Evolutionary conservation across 106 monocot genomes (phyloP), one percentile per base, ranked within the genome.

Genomic region (Acorus calamus): DNA sequence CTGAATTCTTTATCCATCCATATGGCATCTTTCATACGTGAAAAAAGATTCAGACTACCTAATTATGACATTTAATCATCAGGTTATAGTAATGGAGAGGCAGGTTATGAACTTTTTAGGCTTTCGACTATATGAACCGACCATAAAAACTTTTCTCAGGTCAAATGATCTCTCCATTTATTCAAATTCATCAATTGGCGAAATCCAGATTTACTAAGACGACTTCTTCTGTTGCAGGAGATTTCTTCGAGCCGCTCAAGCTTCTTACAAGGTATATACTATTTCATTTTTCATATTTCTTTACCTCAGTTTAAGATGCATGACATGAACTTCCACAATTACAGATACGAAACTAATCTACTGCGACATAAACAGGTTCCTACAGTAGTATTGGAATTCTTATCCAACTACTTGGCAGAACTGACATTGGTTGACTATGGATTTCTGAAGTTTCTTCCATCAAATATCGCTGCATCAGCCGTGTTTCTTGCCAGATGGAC

Each of bases 401-500:
- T 93, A 67, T 75, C 93, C 3, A 93, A 94, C 59, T 94, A 90
- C 76, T 66, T 94, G 5, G 86, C 83, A n/a, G 93, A 93, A 66
- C 63, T 93, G 60, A 89, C 89, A n/a, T 14, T 93, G 48, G 53
- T 89, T n/a, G 83, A 89, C 2, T 93, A 93, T 69, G 76, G 63
- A 55, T 86, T 94, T 60, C 62, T 94, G 12, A 81, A 84, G 69
- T 86, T 89, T 74, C 73, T 79, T 57, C 93, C 93, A 59, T 93
- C 93, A 45, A 61, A 67, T 2, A 71, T 86, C 8, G 89, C 93
- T 74, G 79, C 93, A 52, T 80, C 93, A 65, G 80, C 93, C 9
- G 77, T 93, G 5, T 89, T 94, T 52, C 89, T 94, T 67, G 89
- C 89, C 11, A 76, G 70, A 78, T 89, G 88, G 89, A 93, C 93